phyloP scores from a whole-genome alignment of 345 rosid genomes.

The Ailanthus altissimus region DNA sequence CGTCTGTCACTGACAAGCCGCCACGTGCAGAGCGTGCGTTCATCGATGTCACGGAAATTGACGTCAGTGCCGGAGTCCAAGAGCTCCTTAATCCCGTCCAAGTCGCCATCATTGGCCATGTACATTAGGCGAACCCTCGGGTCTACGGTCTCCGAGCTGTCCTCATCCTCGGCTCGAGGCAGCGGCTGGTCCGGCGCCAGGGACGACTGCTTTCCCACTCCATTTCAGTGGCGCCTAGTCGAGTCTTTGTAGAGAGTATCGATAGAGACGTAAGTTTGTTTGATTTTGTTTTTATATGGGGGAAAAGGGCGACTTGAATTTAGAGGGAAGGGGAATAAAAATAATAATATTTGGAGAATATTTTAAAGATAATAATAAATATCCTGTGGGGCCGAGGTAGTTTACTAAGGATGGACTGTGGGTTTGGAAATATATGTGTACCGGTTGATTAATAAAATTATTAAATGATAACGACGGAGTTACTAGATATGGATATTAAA shows the following conservation, averaged over 20 bases:
- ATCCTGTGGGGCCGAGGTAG: neutral
- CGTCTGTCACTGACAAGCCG: slow-evolving; percentile 71
- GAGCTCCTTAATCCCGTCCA: slow-evolving; percentile 61
- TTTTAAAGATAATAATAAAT: neutral
- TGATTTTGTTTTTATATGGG: too few relatives aligned
- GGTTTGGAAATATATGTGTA: too few relatives aligned
- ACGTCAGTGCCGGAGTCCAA: slow-evolving; percentile 65
- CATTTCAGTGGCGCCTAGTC: neutral
- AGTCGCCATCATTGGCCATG: slow-evolving; percentile 71
- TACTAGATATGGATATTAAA: neutral
- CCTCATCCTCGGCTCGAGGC: slow-evolving; percentile 15
- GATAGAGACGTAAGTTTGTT: neutral
- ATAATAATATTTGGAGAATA: neutral
- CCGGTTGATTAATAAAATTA: too few relatives aligned
- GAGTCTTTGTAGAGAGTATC: neutral
- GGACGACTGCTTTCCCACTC: slow-evolving; percentile 59
- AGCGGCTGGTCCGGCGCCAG: slow-evolving; percentile 47
- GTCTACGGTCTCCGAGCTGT: slow-evolving; percentile 31
- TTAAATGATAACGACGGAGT: too few relatives aligned
- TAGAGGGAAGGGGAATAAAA: neutral
- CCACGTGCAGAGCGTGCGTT: slow-evolving; percentile 75
- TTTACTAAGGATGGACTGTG: neutral
- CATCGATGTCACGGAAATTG: slow-evolving; percentile 67
- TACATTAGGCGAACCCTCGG: slow-evolving; percentile 73
- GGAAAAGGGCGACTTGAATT: neutral